Evolutionary conservation across 2,329 filamentous ascomycete genomes (phyloP).

Genomic region (Penicillium glabrum): DNA sequence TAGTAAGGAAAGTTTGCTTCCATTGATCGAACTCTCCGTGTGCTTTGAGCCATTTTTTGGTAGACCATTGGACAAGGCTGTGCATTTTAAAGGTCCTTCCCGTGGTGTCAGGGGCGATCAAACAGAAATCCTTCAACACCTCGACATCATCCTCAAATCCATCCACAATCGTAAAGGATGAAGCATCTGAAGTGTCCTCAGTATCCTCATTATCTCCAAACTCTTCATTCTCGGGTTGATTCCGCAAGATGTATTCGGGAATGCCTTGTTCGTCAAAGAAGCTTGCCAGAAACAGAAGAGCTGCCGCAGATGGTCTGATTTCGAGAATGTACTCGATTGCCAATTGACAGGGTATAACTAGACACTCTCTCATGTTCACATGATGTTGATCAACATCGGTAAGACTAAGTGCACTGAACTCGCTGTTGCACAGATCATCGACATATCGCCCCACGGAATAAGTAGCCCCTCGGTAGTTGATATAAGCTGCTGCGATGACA

Average conservation of each 20-base stretch:
- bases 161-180: not conserved
- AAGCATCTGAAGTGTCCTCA: not conserved
- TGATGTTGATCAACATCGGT: not conserved
- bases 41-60: not conserved
- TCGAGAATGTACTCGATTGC: not conserved
- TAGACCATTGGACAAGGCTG: not conserved
- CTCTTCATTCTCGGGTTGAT: not conserved
- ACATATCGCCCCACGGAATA: not conserved
- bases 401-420: not conserved
- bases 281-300: not conserved
- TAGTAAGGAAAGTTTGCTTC: not conserved
- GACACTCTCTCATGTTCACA: not conserved
- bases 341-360: not conserved
- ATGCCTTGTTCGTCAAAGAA: conserved; percentile 1
- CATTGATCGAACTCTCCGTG: not conserved
- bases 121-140: conserved; percentile 2
- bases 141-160: conserved; percentile 4
- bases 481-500: not conserved
- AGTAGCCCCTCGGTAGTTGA: not conserved
- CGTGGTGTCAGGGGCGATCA: not conserved
- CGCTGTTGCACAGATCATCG: not conserved
- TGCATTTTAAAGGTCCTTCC: conserved; percentile 2
- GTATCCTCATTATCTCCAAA: not conserved
- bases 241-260: not conserved
- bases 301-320: not conserved